Base-by-base conservation (phyloP, 768 basidiomycete species). In the Mycena filopes region DNA sequence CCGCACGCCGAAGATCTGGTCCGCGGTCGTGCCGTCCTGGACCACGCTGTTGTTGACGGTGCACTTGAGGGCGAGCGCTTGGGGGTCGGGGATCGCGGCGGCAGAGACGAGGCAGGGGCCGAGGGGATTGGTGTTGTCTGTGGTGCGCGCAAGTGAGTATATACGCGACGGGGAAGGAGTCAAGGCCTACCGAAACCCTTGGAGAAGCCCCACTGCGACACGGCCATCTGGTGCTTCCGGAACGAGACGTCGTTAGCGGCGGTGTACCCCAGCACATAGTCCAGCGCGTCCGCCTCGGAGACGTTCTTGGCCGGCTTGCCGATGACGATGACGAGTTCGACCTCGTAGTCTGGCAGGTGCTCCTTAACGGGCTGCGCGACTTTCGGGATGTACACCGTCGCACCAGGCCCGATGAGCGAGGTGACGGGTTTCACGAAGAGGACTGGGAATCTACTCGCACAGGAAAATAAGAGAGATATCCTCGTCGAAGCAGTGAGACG, bases 131-230 rank as follows among this genome's bases (percentile, higher is more conserved):
- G 87, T 86, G 74, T 89, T 84, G 67, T 90, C 88, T 89, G 51
- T 25, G 31, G 16, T 18, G 6, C 3, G 2, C 18, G 18, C 57
- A 11, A 49, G n/a, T n/a, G n/a, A 42, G n/a, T 26, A 13, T 3
- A 4, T 6, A 23, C 41, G 18, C 15, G 20, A 26, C 0, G 20
- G 15, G 28, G n/a, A 9, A n/a, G 1, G 16, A 38, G 20, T 21
- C n/a, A n/a, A n/a, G n/a, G n/a, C 84, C 26, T 61, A 90, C 93
- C 94, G 69, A 94, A 96, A 43, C 90, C 84, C 76, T 96, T 96
- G 28, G 93, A 94, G 77, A 94, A 95, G 31, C 86, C 82, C 94
- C 95, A 96, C 70, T 96, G 95, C 0, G 90, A 89, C 12, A 90
- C 89, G 4, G 87, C 86, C 78, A 92, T 80, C 74, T 96, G 95